Evolutionary conservation across 768 basidiomycete species (phyloP), one percentile per base, ranked within the genome.

Genomic region (Tylopilus sp.): DNA sequence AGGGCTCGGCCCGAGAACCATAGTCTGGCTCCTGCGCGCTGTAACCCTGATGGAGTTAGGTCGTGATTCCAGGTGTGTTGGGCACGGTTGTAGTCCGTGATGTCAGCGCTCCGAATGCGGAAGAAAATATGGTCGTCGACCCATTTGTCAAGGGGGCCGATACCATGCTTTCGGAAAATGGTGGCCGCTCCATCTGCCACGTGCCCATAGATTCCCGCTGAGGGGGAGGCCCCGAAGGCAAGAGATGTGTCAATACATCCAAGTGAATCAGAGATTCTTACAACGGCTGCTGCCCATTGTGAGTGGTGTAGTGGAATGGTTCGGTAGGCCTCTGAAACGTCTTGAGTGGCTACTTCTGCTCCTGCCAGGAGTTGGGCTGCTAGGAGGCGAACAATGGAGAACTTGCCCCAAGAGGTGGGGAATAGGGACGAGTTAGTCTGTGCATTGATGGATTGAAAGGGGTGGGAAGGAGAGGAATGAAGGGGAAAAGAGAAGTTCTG

Each of bases 91-190:
- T 40, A 40, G 9, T 40, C 10, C 3, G 1, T 13, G 11, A 40
- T 12, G 8, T 33, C 21, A 1, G 1, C 11, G 2, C 11, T 14
- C 24, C 1, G 29, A 9, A 22, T 30, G 12, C 4, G 14, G 4
- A 53, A 48, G 59, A 52, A 57, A 38, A 56, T 34, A 12, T 54
- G 55, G 11, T 52, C 26, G 8, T 50, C 59, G 0, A 57, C 54
- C 48, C 54, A 57, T 48, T 56, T 58, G 38, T 61, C 51, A n/a
- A n/a, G n/a, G n/a, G n/a, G n/a, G n/a, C n/a, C n/a, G n/a, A n/a
- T n/a, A n/a, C n/a, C n/a, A n/a, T n/a, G n/a, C n/a, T n/a, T n/a
- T n/a, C n/a, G n/a, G n/a, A n/a, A n/a, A n/a, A n/a, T n/a, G n/a
- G n/a, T n/a, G n/a, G n/a, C n/a, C n/a, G n/a, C n/a, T n/a, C n/a